These are phyloP conservation scores for Cladosporium phlei DNA, from an alignment of 2,329 filamentous ascomycete species.

Conservation along the genomic window DNA sequence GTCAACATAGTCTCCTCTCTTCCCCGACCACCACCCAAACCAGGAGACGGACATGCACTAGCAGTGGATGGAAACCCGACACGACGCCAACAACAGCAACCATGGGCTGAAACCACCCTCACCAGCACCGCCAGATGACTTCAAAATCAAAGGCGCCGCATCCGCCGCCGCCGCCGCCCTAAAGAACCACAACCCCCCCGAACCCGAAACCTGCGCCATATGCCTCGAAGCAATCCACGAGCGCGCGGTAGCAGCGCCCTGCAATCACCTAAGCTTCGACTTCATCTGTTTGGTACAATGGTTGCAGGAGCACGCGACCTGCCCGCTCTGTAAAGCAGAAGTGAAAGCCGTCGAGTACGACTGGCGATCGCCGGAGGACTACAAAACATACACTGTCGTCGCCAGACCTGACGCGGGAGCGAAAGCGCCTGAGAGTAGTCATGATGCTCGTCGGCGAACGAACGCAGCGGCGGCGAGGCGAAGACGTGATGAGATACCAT, in stretches of 20 bases:
- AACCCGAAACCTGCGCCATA: conserved; percentile 67
- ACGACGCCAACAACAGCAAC: background rate
- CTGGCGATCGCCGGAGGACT: conserved; percentile 49
- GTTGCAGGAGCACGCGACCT: conserved; percentile 67
- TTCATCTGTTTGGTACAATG: conserved; percentile 79
- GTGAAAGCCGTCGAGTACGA: conserved; percentile 62
- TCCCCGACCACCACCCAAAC: background rate
- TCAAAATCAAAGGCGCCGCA: conserved; percentile 27
- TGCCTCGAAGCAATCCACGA: conserved; percentile 75
- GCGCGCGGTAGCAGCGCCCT: conserved; percentile 67
- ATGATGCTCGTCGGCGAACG: background rate
- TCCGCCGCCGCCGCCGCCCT: conserved; percentile 9
- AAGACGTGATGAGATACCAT: background rate
- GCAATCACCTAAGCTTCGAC: conserved; percentile 76
- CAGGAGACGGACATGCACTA: background rate
- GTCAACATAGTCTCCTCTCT: background rate
- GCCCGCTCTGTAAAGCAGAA: conserved; percentile 66
- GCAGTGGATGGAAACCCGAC: conserved; percentile 24
- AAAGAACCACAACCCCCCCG: conserved; percentile 9
- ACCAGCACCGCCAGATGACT: conserved; percentile 16
- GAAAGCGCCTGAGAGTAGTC: background rate
- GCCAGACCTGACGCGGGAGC: background rate
- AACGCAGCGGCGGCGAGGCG: background rate
- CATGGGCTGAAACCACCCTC: conserved; percentile 6
- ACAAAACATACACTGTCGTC: conserved; percentile 54